Evolutionary conservation across 768 basidiomycete species (phyloP).

Genomic region (Phylloporus sp.): DNA sequence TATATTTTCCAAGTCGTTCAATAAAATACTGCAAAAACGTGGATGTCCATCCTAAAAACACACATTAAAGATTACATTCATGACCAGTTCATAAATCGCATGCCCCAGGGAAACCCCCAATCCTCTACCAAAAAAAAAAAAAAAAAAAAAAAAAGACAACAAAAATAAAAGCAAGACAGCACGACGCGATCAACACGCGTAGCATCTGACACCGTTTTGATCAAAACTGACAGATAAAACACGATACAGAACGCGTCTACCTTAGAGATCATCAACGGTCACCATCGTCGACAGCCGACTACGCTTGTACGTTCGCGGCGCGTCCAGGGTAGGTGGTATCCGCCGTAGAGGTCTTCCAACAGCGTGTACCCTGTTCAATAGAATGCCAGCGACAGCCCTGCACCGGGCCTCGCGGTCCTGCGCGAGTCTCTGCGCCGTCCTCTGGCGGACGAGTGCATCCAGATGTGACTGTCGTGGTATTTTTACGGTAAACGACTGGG

Average conservation of each 20-base stretch:
- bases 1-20: neutral
- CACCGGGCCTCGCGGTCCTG: conserved; percentile 41
- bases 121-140: neutral
- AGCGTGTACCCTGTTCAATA: conserved; percentile 50
- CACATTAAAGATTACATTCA: neutral
- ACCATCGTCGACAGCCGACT: conserved; percentile 51
- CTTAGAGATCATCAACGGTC: conserved; percentile 38
- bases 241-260: neutral
- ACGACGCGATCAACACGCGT: conserved; percentile 16
- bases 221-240: neutral
- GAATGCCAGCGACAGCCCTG: conserved; percentile 54
- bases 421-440: conserved; percentile 30
- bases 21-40: neutral
- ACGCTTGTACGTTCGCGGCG: conserved; percentile 44
- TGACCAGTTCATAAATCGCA: neutral
- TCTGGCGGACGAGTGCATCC: conserved; percentile 27
- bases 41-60: neutral
- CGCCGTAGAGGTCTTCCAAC: conserved; percentile 54
- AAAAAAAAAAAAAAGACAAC: neutral
- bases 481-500: conserved; percentile 24
- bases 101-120: neutral
- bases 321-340: conserved; percentile 26
- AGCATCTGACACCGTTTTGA: neutral
- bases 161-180: too few species aligned
- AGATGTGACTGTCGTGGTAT: conserved; percentile 22